Percentiles rank a stretch among this genome's conserved stretches.
These are phyloP conservation scores for Blastosporella zonata DNA, from an alignment of 1,284 basidiomycete genomes.

Conservation along the genomic window DNA sequence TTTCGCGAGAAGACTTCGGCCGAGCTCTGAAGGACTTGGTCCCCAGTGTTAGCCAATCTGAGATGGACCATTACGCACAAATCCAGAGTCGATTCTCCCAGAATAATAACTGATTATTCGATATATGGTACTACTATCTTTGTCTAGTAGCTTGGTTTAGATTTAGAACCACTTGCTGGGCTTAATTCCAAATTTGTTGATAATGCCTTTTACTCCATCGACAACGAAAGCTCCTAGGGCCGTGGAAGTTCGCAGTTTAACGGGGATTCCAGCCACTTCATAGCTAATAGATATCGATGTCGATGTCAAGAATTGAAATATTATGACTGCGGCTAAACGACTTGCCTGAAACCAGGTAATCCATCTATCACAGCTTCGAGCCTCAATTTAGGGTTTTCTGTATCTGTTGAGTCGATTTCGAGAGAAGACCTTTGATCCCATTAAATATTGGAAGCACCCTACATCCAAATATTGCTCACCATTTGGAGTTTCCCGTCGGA, in stretches of 20 bases:
- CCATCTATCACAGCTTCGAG: slow-evolving; percentile 69
- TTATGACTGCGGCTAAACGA: slow-evolving; percentile 2
- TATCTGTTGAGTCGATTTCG: slow-evolving; percentile 69
- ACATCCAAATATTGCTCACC: slow-evolving; percentile 33
- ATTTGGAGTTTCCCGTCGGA: slow-evolving; percentile 61
- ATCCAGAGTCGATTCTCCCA: slow-evolving; percentile 73
- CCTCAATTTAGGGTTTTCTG: slow-evolving; percentile 50
- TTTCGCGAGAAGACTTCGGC: slow-evolving; percentile 75
- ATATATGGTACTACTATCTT: background rate
- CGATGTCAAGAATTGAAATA: background rate
- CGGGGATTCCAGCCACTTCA: slow-evolving; percentile 47
- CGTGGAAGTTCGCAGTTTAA: slow-evolving; percentile 41
- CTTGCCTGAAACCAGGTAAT: slow-evolving; percentile 54
- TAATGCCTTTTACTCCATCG: slow-evolving; percentile 48
- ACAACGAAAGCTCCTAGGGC: slow-evolving; percentile 48
- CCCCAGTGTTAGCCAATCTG: slow-evolving; percentile 86
- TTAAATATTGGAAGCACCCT: background rate
- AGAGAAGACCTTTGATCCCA: slow-evolving; percentile 53
- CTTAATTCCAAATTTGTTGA: slow-evolving; percentile 52
- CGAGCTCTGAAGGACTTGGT: slow-evolving; percentile 73
- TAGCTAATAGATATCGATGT: slow-evolving; percentile 40
- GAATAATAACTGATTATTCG: slow-evolving; percentile 12
- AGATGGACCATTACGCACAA: slow-evolving; percentile 84
- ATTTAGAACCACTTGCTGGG: slow-evolving; percentile 53
- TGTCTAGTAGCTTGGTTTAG: background rate